phyloP scores from a whole-genome alignment of 352 stramenopile genomes.

The Elongisporangium senticosum region DNA sequence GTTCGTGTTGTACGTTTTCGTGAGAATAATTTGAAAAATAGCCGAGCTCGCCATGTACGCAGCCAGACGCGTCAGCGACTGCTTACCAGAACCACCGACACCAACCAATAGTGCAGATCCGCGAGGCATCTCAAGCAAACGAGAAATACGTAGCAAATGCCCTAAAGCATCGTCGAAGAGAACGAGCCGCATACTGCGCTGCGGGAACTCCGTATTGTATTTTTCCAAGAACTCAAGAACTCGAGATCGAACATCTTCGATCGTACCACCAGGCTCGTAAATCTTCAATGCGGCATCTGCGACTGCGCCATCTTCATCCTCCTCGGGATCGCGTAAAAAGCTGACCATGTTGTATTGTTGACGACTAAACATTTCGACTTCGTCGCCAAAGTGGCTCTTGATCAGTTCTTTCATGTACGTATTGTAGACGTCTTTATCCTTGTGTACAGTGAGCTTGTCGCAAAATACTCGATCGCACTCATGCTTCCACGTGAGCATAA shows the following conservation, averaged over 20 bases:
- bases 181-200: conserved; percentile 96
- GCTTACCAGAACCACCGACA: conserved; percentile 96
- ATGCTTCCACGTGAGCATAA: conserved; percentile 97
- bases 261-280: conserved; percentile 93
- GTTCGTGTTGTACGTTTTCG: conserved; percentile 98
- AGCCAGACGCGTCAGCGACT: conserved; percentile 94
- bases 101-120: conserved; percentile 95
- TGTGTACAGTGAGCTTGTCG: conserved; percentile 97
- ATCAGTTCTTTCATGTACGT: conserved; percentile 91
- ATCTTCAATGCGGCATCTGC: conserved; percentile 95
- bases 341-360: conserved; percentile 94
- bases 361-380: conserved; percentile 61
- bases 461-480: conserved; percentile 97
- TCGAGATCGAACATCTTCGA: conserved; percentile 89
- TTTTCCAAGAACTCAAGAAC: conserved; percentile 95
- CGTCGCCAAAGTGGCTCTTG: conserved; percentile 88
- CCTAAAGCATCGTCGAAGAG: conserved; percentile 98
- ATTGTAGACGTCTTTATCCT: conserved; percentile 95
- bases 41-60: conserved; percentile 94
- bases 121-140: conserved; percentile 95
- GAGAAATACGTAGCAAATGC: conserved; percentile 95
- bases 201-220: conserved; percentile 96
- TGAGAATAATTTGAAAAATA: conserved; percentile 98
- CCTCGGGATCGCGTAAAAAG: conserved; percentile 96
- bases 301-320: conserved; percentile 94